Evolutionary conservation across 75 land plant genomes (phyloP), one percentile per base, ranked within the genome.

Genomic region (Gnetum montanum): DNA sequence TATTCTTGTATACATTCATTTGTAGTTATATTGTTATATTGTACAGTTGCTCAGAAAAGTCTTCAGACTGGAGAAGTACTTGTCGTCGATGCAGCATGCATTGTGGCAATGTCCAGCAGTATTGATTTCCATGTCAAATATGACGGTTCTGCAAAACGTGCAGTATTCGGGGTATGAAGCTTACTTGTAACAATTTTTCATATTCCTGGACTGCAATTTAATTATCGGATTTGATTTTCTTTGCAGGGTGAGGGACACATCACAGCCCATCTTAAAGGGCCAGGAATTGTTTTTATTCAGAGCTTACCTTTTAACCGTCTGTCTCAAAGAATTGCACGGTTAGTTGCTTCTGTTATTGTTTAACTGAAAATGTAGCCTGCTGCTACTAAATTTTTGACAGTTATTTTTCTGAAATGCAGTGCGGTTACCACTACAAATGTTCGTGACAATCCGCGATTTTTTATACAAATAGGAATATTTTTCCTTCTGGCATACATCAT

Each of bases 261-360:
- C 1, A 79, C 82, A 12, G 80, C 75, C 8, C 56, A 63, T 56
- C 66, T 89, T 59, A 85, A 85, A 11, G 95, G 95, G 34, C 95
- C 95, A n/a, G 95, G 95, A 4, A 69, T 89, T n/a, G 95, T 89
- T 34, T 89, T 89, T 57, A 79, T 89, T 29, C 95, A 89, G 61
- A 89, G 91, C 55, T 76, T 85, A 53, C 95, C 95, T 7, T 85
- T 85, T 46, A 66, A 78, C 40, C 69, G 83, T 26, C 60, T 85
- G 49, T 90, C 95, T 35, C 77, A 81, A 34, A 75, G 90, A 16
- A 70, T 89, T 35, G 95, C 95, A 4, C 76, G 95, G 95, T 82
- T 68, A 47, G 36, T 36, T 31, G 10, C 33, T 61, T 41, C n/a
- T 41, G n/a, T 3, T 49, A 49, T 19, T 44, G 10, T 23, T 16